Percentiles rank a stretch among this genome's conserved stretches.
phyloP scores from a whole-genome alignment of 345 rosid genomes.

The Eucalyptus marginata region DNA sequence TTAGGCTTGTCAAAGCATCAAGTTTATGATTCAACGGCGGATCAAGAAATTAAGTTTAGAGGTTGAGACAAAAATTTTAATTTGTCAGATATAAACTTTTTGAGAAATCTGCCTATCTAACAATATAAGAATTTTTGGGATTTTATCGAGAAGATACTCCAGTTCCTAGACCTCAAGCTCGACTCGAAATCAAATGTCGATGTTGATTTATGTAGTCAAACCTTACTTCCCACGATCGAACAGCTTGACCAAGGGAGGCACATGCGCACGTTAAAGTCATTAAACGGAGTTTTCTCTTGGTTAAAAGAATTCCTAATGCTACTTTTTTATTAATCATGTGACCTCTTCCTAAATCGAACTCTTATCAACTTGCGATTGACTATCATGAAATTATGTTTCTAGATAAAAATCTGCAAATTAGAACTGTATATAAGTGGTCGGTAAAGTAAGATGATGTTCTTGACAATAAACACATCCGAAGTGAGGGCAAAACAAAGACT shows the following conservation, averaged over 20 bases:
- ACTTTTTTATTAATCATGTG: background rate
- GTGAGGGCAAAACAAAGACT: background rate
- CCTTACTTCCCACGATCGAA: background rate
- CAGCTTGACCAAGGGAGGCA: background rate
- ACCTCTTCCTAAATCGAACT: background rate
- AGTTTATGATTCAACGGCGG: background rate
- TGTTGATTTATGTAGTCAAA: background rate
- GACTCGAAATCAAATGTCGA: background rate
- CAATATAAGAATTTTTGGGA: background rate
- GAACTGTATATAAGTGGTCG: background rate
- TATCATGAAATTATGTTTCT: background rate
- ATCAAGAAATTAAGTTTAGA: background rate
- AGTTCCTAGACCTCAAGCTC: background rate
- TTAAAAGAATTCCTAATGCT: background rate
- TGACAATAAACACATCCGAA: background rate
- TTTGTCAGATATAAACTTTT: background rate
- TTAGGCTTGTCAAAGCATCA: background rate
- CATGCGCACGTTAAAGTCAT: background rate
- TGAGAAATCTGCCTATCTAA: background rate
- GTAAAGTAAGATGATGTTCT: background rate
- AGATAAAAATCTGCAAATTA: background rate
- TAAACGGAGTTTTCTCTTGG: background rate
- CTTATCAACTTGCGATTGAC: background rate
- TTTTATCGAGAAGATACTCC: background rate
- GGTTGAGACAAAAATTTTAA: background rate